A percentile compares a stretch with the other conserved stretches of the same genome.
phyloP scores from a whole-genome alignment of 768 basidiomycete species.

The Symmetrospora coprosmae region DNA sequence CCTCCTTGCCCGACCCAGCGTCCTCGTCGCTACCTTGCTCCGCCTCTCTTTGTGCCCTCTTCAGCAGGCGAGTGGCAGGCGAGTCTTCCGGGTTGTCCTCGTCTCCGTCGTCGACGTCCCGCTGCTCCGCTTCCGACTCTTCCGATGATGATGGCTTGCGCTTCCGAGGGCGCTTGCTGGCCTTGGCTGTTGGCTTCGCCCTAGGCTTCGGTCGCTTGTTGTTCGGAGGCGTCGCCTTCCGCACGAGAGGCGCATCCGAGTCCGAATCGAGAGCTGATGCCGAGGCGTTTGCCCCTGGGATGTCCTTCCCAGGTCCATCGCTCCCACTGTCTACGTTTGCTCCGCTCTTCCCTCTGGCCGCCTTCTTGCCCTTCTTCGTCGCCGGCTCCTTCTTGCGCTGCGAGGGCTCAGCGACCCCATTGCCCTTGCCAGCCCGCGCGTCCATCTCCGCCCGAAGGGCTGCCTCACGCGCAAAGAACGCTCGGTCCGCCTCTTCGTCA shows the following conservation, averaged over 20 bases:
- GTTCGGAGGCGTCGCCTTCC: too few relatives aligned
- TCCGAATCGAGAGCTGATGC: slow-evolving; percentile 2
- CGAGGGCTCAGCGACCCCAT: background rate
- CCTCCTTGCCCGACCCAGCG: too few relatives aligned
- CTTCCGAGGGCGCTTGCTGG: too few relatives aligned
- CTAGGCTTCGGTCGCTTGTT: too few relatives aligned
- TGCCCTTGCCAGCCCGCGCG: background rate
- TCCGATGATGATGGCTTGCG: too few relatives aligned
- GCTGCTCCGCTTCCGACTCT: too few relatives aligned
- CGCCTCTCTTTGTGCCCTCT: too few relatives aligned
- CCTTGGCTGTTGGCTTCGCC: too few relatives aligned
- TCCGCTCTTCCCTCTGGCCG: background rate
- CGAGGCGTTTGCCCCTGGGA: background rate
- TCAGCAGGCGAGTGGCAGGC: too few relatives aligned
- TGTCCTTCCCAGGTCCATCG: background rate
- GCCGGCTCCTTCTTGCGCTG: background rate
- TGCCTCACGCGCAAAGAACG: slow-evolving; percentile 14
- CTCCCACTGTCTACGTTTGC: background rate
- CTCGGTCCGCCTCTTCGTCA: slow-evolving; percentile 11
- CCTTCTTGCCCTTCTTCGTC: background rate
- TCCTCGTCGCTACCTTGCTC: too few relatives aligned
- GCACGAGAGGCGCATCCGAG: background rate
- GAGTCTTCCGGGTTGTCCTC: too few relatives aligned
- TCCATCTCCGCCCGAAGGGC: slow-evolving; percentile 4
- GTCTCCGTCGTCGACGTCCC: too few relatives aligned